These are phyloP conservation scores for Kluyveromyces siamensis DNA, from an alignment of 805 yeast species.

Conservation along the genomic window DNA sequence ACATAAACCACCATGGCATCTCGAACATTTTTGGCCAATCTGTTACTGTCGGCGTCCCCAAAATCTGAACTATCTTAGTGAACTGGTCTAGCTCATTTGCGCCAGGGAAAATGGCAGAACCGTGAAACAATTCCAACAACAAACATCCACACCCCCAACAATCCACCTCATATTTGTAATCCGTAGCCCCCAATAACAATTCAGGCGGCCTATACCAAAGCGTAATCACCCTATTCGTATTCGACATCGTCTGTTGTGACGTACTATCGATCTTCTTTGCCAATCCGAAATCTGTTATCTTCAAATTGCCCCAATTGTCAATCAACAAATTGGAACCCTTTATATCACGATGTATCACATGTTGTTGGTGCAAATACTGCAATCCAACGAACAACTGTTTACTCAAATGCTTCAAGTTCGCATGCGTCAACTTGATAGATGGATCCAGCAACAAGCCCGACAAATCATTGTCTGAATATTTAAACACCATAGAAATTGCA, in stretches of 20 bases:
- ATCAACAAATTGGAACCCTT: constrained; percentile 73
- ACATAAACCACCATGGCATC: constrained; percentile 89
- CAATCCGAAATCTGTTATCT: constrained; percentile 76
- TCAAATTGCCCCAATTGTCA: constrained; percentile 51
- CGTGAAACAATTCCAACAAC: constrained; percentile 68
- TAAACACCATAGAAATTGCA: constrained; percentile 81
- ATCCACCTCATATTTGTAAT: constrained; percentile 85
- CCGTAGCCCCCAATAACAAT: constrained; percentile 79
- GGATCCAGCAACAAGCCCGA: constrained; percentile 81
- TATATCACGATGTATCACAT: constrained; percentile 71
- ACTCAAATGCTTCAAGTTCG: constrained; percentile 59
- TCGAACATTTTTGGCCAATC: constrained; percentile 73
- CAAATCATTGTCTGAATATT: constrained; percentile 88
- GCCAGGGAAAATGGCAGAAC: constrained; percentile 77
- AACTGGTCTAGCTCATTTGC: constrained; percentile 81
- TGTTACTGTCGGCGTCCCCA: constrained; percentile 76
- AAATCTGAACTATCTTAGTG: constrained; percentile 59
- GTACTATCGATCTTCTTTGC: constrained; percentile 56
- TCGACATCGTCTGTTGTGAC: constrained; percentile 53
- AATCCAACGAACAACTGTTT: constrained; percentile 61
- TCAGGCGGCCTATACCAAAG: constrained; percentile 98
- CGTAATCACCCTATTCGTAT: constrained; percentile 92
- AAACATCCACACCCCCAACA: constrained; percentile 97
- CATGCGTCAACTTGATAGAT: constrained; percentile 47
- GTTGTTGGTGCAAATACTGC: constrained; percentile 55